phyloP scores from a whole-genome alignment of 139 green algal genomes.

The Chlamydomonas asymmetrica region DNA sequence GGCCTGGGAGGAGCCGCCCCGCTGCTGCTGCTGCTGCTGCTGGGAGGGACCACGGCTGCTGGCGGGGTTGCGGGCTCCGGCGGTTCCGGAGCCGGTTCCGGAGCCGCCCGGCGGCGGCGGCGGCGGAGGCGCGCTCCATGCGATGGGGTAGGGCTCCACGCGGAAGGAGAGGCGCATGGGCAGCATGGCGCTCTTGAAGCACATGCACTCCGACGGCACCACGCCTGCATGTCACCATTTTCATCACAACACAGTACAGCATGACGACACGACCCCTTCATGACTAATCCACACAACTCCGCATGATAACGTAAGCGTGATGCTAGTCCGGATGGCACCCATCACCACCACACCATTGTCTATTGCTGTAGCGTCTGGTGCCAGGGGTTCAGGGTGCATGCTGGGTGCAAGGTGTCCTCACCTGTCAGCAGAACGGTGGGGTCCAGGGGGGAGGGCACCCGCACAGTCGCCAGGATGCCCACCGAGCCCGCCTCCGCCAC shows the following conservation, averaged over 20 bases:
- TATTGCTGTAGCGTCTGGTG: too few species aligned
- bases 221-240: conserved; percentile 46
- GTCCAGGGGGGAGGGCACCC: conserved; percentile 80
- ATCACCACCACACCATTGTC: conserved; percentile 11
- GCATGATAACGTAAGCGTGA: too few species aligned
- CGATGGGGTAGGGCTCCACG: conserved; percentile 23
- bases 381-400: too few species aligned
- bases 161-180: conserved; percentile 62
- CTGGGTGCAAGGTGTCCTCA: conserved; percentile 17
- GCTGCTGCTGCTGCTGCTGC: conserved; percentile 1
- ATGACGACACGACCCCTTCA: too few species aligned
- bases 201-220: conserved; percentile 70
- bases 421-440: conserved; percentile 69
- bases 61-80: neutral
- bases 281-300: too few species aligned
- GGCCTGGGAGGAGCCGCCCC: neutral
- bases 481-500: conserved; percentile 57
- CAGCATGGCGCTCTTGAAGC: conserved; percentile 91
- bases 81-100: neutral
- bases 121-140: conserved; percentile 13
- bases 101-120: too few species aligned
- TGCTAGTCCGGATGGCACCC: too few species aligned
- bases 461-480: conserved; percentile 62
- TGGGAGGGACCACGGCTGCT: neutral
- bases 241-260: too few species aligned